phyloP scores from a whole-genome alignment of 805 yeast species.

The Saccharomycopsis fibuligera region DNA sequence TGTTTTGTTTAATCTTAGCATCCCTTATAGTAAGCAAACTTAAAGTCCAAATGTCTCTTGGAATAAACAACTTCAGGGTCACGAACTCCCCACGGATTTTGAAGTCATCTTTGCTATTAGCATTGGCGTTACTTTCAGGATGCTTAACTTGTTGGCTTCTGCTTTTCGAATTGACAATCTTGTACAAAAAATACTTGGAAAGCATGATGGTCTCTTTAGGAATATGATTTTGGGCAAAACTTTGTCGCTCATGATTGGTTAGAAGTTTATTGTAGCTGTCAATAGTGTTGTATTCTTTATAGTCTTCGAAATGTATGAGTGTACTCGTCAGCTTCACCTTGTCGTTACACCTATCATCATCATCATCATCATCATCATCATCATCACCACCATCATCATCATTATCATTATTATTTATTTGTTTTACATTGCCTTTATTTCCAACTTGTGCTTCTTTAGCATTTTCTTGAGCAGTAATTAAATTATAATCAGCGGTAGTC shows the following conservation, averaged over 20 bases:
- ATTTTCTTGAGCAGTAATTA: not conserved
- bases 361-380: slow-evolving; percentile 18
- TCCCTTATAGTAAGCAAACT: slow-evolving; percentile 6
- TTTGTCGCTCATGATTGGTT: not conserved
- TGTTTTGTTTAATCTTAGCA: slow-evolving; percentile 17
- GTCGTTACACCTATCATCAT: slow-evolving; percentile 15
- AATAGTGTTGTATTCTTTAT: not conserved
- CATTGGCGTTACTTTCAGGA: not conserved
- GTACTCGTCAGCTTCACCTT: slow-evolving; percentile 3
- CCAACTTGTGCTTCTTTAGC: not conserved
- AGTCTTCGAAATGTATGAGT: too few species aligned
- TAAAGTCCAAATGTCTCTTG: slow-evolving; percentile 13
- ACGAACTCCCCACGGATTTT: slow-evolving; percentile 18
- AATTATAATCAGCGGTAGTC: not conserved
- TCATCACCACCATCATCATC: slow-evolving; percentile 25
- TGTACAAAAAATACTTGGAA: slow-evolving; percentile 17
- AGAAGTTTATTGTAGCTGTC: not conserved
- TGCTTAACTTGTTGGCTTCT: not conserved
- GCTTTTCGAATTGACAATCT: slow-evolving; percentile 11
- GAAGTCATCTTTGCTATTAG: not conserved
- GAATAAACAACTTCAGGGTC: slow-evolving; percentile 8
- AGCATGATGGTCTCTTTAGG: slow-evolving; percentile 11
- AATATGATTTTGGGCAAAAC: slow-evolving; percentile 1
- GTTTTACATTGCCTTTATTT: too few species aligned
- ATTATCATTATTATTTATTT: slow-evolving; percentile 8